Percentiles rank a stretch among this genome's conserved stretches.
Evolutionary conservation across 2,329 filamentous ascomycete species (phyloP).

Genomic region (Boeremia lycopersici): DNA sequence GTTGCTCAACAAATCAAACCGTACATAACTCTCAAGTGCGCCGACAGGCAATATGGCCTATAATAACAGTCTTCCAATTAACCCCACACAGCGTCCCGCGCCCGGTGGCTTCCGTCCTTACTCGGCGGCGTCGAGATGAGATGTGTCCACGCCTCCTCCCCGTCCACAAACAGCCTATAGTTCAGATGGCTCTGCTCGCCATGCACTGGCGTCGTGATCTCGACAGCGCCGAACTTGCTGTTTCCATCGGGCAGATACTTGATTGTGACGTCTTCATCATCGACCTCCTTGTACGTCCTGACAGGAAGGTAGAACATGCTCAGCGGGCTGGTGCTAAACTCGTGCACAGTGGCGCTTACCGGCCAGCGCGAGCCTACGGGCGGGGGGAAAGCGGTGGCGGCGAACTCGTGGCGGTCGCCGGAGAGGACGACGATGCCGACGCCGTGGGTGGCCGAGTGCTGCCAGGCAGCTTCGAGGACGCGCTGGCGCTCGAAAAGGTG

Average conservation of each 20-base stretch:
- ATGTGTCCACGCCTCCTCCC: constrained; percentile 75
- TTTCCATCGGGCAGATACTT: constrained; percentile 88
- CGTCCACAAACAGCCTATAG: constrained; percentile 84
- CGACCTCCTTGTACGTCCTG: constrained; percentile 80
- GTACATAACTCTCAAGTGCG: not conserved
- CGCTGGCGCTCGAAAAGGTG: constrained; percentile 79
- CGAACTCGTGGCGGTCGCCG: constrained; percentile 96
- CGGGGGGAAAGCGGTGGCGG: constrained; percentile 76
- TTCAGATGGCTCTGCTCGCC: constrained; percentile 74
- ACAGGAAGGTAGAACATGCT: constrained; percentile 93
- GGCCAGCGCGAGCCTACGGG: constrained; percentile 65
- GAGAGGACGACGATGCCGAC: constrained; percentile 82
- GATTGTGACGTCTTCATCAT: constrained; percentile 80
- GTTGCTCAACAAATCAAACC: no score
- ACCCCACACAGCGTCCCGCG: constrained; percentile 55
- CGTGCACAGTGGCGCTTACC: constrained; percentile 65
- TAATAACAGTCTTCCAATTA: constrained; percentile 6
- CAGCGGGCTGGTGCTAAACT: constrained; percentile 89
- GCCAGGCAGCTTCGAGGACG: constrained; percentile 92
- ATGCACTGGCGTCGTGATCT: constrained; percentile 71
- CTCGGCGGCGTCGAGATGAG: constrained; percentile 52
- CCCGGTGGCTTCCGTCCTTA: constrained; percentile 48
- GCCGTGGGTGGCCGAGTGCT: constrained; percentile 71
- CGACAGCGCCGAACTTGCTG: constrained; percentile 84
- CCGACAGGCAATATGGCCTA: not conserved